These are phyloP conservation scores for Curvularia eragrostidis DNA, from an alignment of 2,329 filamentous ascomycete species.

Conservation along the genomic window DNA sequence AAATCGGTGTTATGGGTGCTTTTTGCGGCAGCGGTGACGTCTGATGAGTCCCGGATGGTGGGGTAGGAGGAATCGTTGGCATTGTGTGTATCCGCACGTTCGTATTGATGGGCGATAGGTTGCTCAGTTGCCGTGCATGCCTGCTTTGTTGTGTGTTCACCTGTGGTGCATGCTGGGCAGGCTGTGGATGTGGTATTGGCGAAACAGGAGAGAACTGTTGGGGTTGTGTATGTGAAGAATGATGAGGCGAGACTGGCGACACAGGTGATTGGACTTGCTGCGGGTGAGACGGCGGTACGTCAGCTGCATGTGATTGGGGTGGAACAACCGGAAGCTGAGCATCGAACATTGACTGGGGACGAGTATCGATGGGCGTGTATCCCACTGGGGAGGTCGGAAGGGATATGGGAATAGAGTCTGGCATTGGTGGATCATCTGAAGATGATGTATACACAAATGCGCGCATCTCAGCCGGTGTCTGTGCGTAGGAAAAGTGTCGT, in stretches of 20 bases:
- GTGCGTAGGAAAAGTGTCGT: constrained; percentile 47
- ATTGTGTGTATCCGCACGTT: constrained; percentile 28
- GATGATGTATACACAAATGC: constrained; percentile 36
- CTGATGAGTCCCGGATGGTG: constrained; percentile 28
- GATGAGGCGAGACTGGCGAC: constrained; percentile 36
- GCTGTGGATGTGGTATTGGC: constrained; percentile 27
- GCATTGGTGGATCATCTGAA: constrained; percentile 35
- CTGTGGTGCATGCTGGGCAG: constrained; percentile 22
- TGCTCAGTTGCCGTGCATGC: constrained; percentile 44
- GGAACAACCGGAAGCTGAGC: constrained; percentile 32
- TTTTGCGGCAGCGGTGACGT: constrained; percentile 36
- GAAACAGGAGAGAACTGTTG: constrained; percentile 36
- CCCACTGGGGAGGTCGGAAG: constrained; percentile 32
- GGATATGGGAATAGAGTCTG: constrained; percentile 27
- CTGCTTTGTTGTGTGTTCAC: constrained; percentile 29
- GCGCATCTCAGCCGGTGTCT: constrained; percentile 46
- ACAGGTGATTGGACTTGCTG: constrained; percentile 35
- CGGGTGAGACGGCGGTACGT: constrained; percentile 29
- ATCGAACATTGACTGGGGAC: constrained; percentile 37
- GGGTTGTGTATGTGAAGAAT: constrained; percentile 25
- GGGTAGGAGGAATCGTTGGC: constrained; percentile 39
- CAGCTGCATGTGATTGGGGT: constrained; percentile 31
- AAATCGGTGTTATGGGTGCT: constrained; percentile 40
- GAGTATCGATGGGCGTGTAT: constrained; percentile 34
- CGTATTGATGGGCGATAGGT: constrained; percentile 43